A percentile compares a stretch with the other conserved stretches of the same genome.
phyloP scores from a whole-genome alignment of 106 monocot genomes.

The Acorus calamus region DNA sequence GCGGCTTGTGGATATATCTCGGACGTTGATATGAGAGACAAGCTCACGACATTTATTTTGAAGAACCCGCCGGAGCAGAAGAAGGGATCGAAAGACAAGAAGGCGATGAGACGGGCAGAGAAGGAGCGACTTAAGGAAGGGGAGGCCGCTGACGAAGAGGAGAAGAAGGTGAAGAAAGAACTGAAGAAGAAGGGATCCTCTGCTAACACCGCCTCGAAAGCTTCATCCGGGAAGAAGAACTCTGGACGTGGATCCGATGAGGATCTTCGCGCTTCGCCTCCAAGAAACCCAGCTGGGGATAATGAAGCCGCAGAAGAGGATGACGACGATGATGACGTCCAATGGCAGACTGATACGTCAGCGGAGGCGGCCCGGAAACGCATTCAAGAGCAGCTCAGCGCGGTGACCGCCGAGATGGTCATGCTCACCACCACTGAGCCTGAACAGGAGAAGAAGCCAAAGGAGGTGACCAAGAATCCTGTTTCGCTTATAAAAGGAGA shows the following conservation, averaged over 20 bases:
- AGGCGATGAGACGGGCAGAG: conserved; percentile 46
- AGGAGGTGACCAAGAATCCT: too few species aligned
- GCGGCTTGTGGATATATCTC: conserved; percentile 50
- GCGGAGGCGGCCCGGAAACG: conserved; percentile 39
- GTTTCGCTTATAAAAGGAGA: too few species aligned
- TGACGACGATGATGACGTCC: conserved; percentile 31
- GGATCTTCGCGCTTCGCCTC: conserved; percentile 22
- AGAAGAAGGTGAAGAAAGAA: conserved; percentile 41
- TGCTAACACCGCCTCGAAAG: conserved; percentile 7
- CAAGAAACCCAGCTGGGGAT: conserved; percentile 26
- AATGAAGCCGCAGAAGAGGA: conserved; percentile 17
- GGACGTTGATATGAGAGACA: conserved; percentile 51
- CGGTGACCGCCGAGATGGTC: conserved; percentile 45
- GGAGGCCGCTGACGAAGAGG: conserved; percentile 49
- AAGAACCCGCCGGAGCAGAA: conserved; percentile 55
- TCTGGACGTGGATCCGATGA: conserved; percentile 23
- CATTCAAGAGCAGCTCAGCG: conserved; percentile 42
- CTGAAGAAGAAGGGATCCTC: conserved; percentile 23
- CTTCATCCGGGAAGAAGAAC: conserved; percentile 25
- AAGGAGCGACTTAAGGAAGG: conserved; percentile 55
- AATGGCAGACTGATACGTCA: conserved; percentile 55
- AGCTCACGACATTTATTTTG: conserved; percentile 46
- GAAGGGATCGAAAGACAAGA: conserved; percentile 46
- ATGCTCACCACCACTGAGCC: too few species aligned
- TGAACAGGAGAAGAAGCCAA: too few species aligned